Percentiles rank a stretch among this genome's conserved stretches.
phyloP scores from a whole-genome alignment of 1,284 basidiomycete species.

The Melampsora americana region DNA sequence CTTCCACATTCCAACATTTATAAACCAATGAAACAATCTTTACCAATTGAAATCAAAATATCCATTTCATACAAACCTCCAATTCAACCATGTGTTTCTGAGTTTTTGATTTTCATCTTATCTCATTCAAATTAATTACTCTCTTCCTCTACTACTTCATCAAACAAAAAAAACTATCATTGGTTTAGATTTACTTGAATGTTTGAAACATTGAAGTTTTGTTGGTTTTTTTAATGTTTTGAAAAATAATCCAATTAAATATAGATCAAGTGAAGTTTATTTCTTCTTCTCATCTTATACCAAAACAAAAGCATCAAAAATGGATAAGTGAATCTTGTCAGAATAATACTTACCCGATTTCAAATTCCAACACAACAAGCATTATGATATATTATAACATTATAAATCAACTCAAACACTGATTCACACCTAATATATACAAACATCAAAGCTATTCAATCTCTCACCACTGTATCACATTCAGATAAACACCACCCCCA shows the following conservation, averaged over 20 bases:
- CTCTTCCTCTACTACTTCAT: too few species aligned
- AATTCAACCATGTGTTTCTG: slow-evolving; percentile 36
- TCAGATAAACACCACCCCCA: too few species aligned
- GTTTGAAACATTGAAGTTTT: slow-evolving; percentile 17
- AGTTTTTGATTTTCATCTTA: slow-evolving; percentile 30
- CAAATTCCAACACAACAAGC: too few species aligned
- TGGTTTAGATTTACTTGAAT: slow-evolving; percentile 23
- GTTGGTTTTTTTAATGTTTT: slow-evolving; percentile 27
- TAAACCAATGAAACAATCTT: slow-evolving; percentile 17
- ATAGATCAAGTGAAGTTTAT: slow-evolving; percentile 24
- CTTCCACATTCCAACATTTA: slow-evolving; percentile 59
- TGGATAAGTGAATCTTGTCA: too few species aligned
- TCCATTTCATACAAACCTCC: slow-evolving; percentile 24
- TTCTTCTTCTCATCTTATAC: background rate
- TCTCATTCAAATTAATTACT: slow-evolving; percentile 18
- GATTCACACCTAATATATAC: too few species aligned
- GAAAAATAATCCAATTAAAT: slow-evolving; percentile 33
- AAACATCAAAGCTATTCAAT: too few species aligned
- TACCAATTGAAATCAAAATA: slow-evolving; percentile 32
- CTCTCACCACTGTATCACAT: too few species aligned
- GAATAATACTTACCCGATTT: too few species aligned
- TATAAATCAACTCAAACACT: too few species aligned
- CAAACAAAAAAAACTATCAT: slow-evolving; percentile 30
- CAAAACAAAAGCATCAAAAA: too few species aligned
- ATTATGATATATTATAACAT: too few species aligned